Conservation (phyloP, 148 eudicot species). For the Rhododendron henanense region DNA sequence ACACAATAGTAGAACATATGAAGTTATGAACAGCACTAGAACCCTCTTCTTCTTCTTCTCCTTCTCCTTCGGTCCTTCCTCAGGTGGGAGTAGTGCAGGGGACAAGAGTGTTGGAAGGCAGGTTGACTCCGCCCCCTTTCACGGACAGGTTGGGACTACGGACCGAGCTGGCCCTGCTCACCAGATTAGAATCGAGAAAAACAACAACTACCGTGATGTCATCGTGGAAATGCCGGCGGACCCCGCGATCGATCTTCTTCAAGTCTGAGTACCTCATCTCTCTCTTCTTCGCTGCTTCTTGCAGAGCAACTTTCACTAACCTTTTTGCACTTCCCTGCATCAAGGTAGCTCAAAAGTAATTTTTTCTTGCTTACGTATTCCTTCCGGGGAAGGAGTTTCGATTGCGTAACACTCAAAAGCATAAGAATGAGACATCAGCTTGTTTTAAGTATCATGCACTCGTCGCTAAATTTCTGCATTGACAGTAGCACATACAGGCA, state of each 20-base stretch:
- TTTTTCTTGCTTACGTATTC: not conserved
- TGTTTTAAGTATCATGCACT: not conserved
- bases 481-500: not conserved
- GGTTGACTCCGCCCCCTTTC: conserved; percentile 44
- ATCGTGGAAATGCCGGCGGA: conserved; percentile 86
- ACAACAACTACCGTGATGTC: conserved; percentile 78
- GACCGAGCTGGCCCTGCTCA: conserved; percentile 58
- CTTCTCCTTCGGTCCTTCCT: not conserved
- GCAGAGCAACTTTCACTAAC: conserved; percentile 75
- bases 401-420: not conserved
- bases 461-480: not conserved
- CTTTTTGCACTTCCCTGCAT: conserved; percentile 78
- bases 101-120: conserved; percentile 51
- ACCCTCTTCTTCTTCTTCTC: not conserved
- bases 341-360: conserved; percentile 10
- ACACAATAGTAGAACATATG: conserved; percentile 18
- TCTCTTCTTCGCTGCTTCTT: conserved; percentile 85
- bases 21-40: conserved; percentile 8
- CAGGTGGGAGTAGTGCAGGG: conserved; percentile 26
- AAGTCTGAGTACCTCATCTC: conserved; percentile 88
- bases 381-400: not conserved
- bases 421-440: not conserved
- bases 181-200: conserved; percentile 71
- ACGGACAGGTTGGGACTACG: conserved; percentile 51
- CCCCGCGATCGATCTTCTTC: conserved; percentile 88